These are phyloP conservation scores for Nakazawaea populi DNA, from an alignment of 805 yeast genomes.

Conservation along the genomic window DNA sequence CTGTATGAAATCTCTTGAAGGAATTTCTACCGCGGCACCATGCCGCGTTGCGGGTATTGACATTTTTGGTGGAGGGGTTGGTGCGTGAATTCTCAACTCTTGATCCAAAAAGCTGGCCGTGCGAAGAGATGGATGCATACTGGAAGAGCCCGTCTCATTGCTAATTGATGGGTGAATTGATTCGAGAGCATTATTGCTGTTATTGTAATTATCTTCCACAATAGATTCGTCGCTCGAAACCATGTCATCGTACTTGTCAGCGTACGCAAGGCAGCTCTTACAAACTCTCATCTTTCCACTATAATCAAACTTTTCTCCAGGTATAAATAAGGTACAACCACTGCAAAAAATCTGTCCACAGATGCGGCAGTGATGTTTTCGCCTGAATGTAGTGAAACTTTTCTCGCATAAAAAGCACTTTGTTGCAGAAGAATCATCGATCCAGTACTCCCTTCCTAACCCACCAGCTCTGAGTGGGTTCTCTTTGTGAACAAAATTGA, in stretches of 20 bases:
- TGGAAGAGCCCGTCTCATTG: constrained; percentile 8
- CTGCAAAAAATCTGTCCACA: constrained; percentile 96
- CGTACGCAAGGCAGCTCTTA: constrained; percentile 56
- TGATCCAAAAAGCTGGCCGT: constrained; percentile 2
- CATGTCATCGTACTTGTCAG: constrained; percentile 62
- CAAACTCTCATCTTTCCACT: constrained; percentile 75
- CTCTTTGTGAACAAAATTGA: constrained; percentile 3
- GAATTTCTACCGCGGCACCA: constrained; percentile 76
- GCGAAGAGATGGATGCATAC: constrained; percentile 3
- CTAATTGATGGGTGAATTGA: constrained; percentile 3
- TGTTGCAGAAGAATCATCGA: constrained; percentile 88
- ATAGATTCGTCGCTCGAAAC: constrained; percentile 62
- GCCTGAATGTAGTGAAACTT: constrained; percentile 75
- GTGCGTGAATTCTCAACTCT: constrained; percentile 19
- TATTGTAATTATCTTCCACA: constrained; percentile 26
- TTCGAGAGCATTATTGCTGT: constrained; percentile 16
- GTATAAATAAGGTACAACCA: constrained; percentile 66
- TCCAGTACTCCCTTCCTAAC: constrained; percentile 66
- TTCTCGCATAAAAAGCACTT: constrained; percentile 83
- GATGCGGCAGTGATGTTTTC: constrained; percentile 92
- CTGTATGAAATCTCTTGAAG: constrained; percentile 21
- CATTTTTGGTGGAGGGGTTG: constrained; percentile 62
- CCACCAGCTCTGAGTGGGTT: constrained; percentile 9
- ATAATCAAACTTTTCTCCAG: constrained; percentile 59
- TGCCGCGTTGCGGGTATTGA: constrained; percentile 78